These are phyloP conservation scores for Leucoagaricus sp. DNA, from an alignment of 1,284 basidiomycete species.

Conservation along the genomic window DNA sequence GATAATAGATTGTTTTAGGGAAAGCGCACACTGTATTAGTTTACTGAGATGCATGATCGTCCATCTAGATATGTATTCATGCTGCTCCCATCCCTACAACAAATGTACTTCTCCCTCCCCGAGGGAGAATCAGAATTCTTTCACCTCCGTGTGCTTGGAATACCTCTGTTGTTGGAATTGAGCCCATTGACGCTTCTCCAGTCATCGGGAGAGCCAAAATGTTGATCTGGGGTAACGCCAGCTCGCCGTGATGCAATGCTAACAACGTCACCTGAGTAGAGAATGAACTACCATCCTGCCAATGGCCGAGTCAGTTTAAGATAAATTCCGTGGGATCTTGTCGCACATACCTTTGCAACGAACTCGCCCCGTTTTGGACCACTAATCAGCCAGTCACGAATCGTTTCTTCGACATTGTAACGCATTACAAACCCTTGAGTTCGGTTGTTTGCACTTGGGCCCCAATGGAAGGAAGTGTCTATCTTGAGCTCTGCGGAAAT, in stretches of 20 bases:
- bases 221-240: constrained; percentile 68
- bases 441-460: constrained; percentile 44
- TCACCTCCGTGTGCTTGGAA: constrained; percentile 79
- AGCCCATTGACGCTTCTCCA: constrained; percentile 54
- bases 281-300: constrained; percentile 59
- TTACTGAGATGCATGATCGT: too few species aligned
- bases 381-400: constrained; percentile 81
- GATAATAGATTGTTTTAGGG: too few species aligned
- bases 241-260: constrained; percentile 76
- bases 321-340: neutral
- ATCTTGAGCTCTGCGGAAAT: constrained; percentile 66
- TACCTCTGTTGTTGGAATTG: constrained; percentile 66
- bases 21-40: too few species aligned
- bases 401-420: constrained; percentile 77
- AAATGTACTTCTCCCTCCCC: constrained; percentile 79
- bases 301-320: neutral
- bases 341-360: constrained; percentile 51
- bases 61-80: too few species aligned
- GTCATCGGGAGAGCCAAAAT: constrained; percentile 59
- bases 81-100: constrained; percentile 66
- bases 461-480: constrained; percentile 76
- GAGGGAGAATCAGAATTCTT: constrained; percentile 69
- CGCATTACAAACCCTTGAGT: constrained; percentile 55
- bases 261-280: constrained; percentile 69
- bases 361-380: constrained; percentile 82